Base-by-base conservation (phyloP, 1,139 yeast genomes). In the Pichia sp. region DNA sequence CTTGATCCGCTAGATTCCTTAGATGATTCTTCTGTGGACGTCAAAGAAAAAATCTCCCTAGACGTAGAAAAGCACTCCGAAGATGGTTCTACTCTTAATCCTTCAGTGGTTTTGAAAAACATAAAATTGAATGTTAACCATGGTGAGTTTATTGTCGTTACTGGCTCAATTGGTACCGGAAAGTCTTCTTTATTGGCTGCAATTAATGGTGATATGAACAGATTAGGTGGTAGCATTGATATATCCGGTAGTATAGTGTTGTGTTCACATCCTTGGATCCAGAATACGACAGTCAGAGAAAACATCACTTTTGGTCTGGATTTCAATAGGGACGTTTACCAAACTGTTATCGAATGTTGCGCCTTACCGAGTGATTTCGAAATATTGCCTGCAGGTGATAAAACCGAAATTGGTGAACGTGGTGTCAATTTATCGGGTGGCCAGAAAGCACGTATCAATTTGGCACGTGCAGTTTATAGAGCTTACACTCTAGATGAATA, bases 341-440 rank as follows among this genome's bases (percentile, higher is more conserved):
- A 78, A 1, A 65, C 71, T 13, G 82, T 85, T 7, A 66, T 88
- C 30, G 68, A 72, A 42, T 83, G 82, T 2, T 87, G 96, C 67
- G 79, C 88, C 1, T 74, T 88, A 52, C 73, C 73, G 47, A 76
- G 81, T 39, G 96, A 89, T 70, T 72, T 89, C 55, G 79, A 79
- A 21, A 74, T 75, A 45, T 72, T 88, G 48, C 87, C 90, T 2
- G 93, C 85, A 48, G 93, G 96, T 49, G 96, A 90, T 64, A 65
- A 68, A 50, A 87, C 96, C 2, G 96, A 89, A 69, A 85, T 90
- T 55, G 96, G 96, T 56, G 97, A 89, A 67, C 79, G 95, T 60
- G 97, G 96, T 60, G 85, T 89, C 57, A 88, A 95, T 0, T 71
- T 89, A 45, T 87, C 96, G 9, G 97, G 97, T 53, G 97, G 97